Conservation (phyloP, 2,329 filamentous ascomycete genomes). For the Fusarium austroafricanum region DNA sequence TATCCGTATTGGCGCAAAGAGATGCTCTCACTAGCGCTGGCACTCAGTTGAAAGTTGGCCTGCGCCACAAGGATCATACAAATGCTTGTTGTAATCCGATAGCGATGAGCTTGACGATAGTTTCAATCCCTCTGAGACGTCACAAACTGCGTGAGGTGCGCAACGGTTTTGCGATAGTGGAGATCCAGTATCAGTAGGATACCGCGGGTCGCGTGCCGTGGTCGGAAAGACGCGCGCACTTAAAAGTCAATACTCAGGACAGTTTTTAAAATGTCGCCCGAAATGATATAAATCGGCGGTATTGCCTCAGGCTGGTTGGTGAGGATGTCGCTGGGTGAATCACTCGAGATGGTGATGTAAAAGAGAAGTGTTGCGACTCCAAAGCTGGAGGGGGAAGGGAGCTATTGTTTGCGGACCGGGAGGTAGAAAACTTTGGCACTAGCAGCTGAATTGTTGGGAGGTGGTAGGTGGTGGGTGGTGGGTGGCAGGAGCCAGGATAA, state of each 20-base stretch:
- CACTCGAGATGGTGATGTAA: conserved; percentile 41
- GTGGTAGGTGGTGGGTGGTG: neutral
- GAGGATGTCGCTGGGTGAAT: neutral
- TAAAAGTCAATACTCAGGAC: neutral
- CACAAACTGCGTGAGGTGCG: conserved; percentile 2
- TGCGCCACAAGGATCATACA: conserved; percentile 4
- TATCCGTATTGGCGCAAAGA: conserved; percentile 36
- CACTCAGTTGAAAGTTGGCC: conserved; percentile 6
- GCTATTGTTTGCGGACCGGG: conserved; percentile 30
- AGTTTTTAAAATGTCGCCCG: neutral
- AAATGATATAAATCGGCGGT: neutral
- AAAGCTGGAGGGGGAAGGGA: conserved; percentile 28
- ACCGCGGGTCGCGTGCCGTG: conserved; percentile 30
- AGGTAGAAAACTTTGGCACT: conserved; percentile 41
- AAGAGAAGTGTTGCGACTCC: conserved; percentile 24
- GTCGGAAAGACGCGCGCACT: conserved; percentile 11
- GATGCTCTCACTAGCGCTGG: conserved; percentile 18
- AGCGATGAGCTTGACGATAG: neutral
- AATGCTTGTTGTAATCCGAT: neutral
- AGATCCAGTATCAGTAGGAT: conserved; percentile 25
- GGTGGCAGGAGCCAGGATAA: conserved; percentile 25
- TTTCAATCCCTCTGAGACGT: neutral
- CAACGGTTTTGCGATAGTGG: conserved; percentile 17
- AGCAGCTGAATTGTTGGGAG: conserved; percentile 28
- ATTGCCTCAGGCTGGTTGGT: neutral